Percentiles rank a stretch among this genome's conserved stretches.
phyloP scores from a whole-genome alignment of 305 asterid species.

The Euphrasia arctica region DNA sequence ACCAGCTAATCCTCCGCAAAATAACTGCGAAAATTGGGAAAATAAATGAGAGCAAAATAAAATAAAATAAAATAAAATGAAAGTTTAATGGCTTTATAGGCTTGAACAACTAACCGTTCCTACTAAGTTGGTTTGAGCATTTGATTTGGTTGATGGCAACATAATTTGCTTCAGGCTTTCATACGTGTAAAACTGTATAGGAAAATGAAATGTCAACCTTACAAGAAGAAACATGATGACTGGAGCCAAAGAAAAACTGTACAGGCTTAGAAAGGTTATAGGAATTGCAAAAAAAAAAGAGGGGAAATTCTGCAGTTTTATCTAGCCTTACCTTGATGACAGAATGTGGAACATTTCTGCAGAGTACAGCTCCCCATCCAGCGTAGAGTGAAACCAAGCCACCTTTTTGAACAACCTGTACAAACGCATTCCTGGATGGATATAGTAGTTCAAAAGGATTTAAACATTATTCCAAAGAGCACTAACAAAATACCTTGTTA shows the following conservation, averaged over 20 bases:
- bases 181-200: constrained; percentile 55
- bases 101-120: constrained; percentile 35
- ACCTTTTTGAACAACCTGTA: constrained; percentile 64
- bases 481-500: background rate
- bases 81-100: constrained; percentile 18
- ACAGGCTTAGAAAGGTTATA: background rate
- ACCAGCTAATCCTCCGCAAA: constrained; percentile 92
- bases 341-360: constrained; percentile 95
- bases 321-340: constrained; percentile 64
- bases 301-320: background rate
- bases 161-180: constrained; percentile 54
- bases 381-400: constrained; percentile 79
- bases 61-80: constrained; percentile 25
- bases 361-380: constrained; percentile 97
- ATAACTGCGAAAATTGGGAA: constrained; percentile 44
- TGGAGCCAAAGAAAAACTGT: too few species aligned
- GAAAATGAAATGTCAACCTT: constrained; percentile 14
- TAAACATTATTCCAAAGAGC: constrained; percentile 5
- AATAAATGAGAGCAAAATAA: constrained; percentile 19
- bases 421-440: constrained; percentile 65
- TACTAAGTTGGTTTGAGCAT: constrained; percentile 39
- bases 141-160: constrained; percentile 37
- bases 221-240: background rate
- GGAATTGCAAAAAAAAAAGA: too few species aligned
- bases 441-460: constrained; percentile 20